Evolutionary conservation across 148 eudicot species (phyloP).

Genomic region (Pharnaceum exiguum): DNA sequence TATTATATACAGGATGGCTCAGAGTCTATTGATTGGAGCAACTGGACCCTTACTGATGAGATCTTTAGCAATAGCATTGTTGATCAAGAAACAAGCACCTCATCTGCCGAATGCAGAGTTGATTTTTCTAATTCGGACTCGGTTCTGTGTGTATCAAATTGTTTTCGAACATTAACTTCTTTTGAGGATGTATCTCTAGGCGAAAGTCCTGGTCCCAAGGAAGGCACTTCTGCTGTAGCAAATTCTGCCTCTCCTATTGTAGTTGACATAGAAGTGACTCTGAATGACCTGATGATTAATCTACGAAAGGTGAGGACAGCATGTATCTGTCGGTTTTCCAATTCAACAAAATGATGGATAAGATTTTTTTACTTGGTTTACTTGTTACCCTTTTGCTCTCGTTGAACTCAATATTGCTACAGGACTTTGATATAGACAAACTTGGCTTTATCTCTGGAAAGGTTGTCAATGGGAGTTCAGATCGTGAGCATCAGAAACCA

Average conservation of each 20-base stretch:
- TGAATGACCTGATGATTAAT: constrained; percentile 25
- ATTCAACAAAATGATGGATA: too few species aligned
- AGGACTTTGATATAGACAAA: constrained; percentile 29
- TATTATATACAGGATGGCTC: constrained; percentile 45
- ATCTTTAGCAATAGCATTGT: constrained; percentile 19
- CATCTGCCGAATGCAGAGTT: constrained; percentile 28
- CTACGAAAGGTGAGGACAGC: constrained; percentile 26
- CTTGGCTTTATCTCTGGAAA: constrained; percentile 12
- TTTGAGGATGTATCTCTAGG: constrained; percentile 21
- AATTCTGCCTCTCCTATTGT: constrained; percentile 10
- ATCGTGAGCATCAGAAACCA: constrained; percentile 30
- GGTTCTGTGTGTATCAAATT: constrained; percentile 21
- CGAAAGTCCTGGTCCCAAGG: constrained; percentile 17
- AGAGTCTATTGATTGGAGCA: constrained; percentile 58
- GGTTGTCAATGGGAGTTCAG: constrained; percentile 23
- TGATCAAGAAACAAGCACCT: constrained; percentile 21
- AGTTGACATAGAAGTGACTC: constrained; percentile 29
- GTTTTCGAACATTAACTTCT: constrained; percentile 17
- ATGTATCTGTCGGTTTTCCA: too few species aligned
- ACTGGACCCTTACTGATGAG: constrained; percentile 54
- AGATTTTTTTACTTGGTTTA: constrained; percentile 8
- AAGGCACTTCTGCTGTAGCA: constrained; percentile 21
- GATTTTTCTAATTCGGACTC: constrained; percentile 41
- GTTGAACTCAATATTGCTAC: constrained; percentile 19
- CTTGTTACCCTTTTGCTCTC: neutral